Base-by-base conservation (phyloP, 371 early-diverging fungal species). In the Chytridiales sp. region DNA sequence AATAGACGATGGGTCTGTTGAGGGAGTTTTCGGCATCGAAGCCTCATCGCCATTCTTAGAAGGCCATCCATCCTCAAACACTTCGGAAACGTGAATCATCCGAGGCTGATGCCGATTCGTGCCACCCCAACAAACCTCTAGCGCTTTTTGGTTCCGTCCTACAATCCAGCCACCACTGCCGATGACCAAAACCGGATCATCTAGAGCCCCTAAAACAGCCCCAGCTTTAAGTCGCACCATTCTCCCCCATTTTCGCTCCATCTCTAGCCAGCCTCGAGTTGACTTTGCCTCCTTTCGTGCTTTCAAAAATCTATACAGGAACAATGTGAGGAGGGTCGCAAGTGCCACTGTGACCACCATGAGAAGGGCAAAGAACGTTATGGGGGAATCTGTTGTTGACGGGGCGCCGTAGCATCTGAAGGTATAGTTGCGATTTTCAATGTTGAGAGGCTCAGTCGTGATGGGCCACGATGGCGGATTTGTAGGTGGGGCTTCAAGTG, bases 371-470 rank as follows among this genome's bases (percentile, higher is more conserved):
- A 51, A 38, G 22, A 51, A 38, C 22, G 21, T 21, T 4, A 51
- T 30, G 27, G 51, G 51, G 17, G 51, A 22, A 22, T 22, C 3
- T 4, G 51, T 51, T 4, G 19, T 22, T 31, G 31, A 4, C 4
- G 51, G 51, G 4, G 31, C 17, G 51, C 51, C 51, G 31, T 8
- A 31, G 36, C 51, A 51, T 4, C n/a, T 3, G 51, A 51, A 38
- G 3, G 4, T 22, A 22, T 29, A 22, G 11, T 8, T 3, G 4
- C 51, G 51, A 35, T 31, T 24, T 22, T 38, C 51, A 13, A 51
- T 30, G 13, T 34, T 51, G 22, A 51, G 3, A n/a, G 36, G 15
- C n/a, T 3, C 36, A 3, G 31, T 35, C n/a, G 13, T 24, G 51
- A 38, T 29, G 11, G 48, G 48, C 30, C 30, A 8, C 17, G 38